These are phyloP conservation scores for Leishmania braziliensis DNA, from an alignment of 208 protist genomes.

Conservation along the genomic window DNA sequence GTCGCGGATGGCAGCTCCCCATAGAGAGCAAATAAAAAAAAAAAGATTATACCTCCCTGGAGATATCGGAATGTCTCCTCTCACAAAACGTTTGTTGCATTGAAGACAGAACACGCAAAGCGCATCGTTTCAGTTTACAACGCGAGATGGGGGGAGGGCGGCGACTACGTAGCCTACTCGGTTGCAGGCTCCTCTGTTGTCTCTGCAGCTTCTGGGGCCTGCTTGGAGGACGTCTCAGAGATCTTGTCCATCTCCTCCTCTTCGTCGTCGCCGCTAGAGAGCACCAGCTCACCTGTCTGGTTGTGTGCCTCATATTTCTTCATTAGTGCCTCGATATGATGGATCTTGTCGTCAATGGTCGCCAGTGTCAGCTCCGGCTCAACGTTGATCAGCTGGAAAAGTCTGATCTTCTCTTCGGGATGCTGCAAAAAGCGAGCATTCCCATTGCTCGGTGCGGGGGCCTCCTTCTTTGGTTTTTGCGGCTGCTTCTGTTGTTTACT, in stretches of 20 bases:
- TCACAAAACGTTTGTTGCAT: not conserved
- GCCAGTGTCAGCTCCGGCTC: slow-evolving; percentile 51
- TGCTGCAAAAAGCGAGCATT: slow-evolving; percentile 56
- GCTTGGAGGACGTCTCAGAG: not conserved
- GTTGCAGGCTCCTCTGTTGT: not conserved
- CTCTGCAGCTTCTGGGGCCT: not conserved
- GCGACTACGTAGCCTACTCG: not conserved
- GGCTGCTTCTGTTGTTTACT: slow-evolving; percentile 41
- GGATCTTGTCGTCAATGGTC: slow-evolving; percentile 49
- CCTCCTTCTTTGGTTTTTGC: slow-evolving; percentile 29
- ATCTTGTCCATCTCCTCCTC: slow-evolving; percentile 12
- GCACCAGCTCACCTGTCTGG: slow-evolving; percentile 39
- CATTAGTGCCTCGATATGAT: slow-evolving; percentile 43
- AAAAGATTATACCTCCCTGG: not conserved
- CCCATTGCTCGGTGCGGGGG: slow-evolving; percentile 2
- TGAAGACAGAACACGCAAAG: not conserved
- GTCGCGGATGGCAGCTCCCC: no score
- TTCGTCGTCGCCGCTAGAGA: slow-evolving; percentile 78
- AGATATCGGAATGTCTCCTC: not conserved
- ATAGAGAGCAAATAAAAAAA: not conserved
- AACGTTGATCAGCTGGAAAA: slow-evolving; percentile 62
- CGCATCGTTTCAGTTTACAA: not conserved
- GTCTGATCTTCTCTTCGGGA: slow-evolving; percentile 64
- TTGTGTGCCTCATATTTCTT: slow-evolving; percentile 61
- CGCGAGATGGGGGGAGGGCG: not conserved